Percentiles rank a stretch among this genome's conserved stretches.
Conservation (phyloP, 164 flowering plant genomes). For the Vitis labrusca region DNA sequence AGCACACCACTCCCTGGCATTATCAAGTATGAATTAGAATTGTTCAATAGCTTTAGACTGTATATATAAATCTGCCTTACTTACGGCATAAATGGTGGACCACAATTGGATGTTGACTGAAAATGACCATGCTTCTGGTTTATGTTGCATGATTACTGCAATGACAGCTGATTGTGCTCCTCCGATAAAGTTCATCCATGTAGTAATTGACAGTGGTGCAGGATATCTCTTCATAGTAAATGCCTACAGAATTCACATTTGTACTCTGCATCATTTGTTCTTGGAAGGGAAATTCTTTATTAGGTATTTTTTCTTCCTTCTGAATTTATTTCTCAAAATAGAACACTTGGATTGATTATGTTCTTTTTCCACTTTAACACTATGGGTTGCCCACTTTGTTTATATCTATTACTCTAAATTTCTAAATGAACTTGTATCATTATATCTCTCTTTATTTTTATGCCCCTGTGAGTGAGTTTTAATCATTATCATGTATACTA, state of each 20-base stretch:
- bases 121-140: conserved; percentile 53
- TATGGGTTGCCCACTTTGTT: too few relatives aligned
- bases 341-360: too few relatives aligned
- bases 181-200: conserved; percentile 83
- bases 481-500: too few relatives aligned
- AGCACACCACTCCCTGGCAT: conserved; percentile 66
- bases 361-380: too few relatives aligned
- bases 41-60: neutral
- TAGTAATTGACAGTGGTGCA: conserved; percentile 71
- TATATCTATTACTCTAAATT: too few relatives aligned
- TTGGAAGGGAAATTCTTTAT: neutral
- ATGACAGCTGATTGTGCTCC: conserved; percentile 81
- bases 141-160: conserved; percentile 44
- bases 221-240: conserved; percentile 72
- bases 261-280: too few relatives aligned
- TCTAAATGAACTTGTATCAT: too few relatives aligned
- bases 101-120: conserved; percentile 63
- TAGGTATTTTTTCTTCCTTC: too few relatives aligned
- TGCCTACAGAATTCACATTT: conserved; percentile 39
- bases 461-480: too few relatives aligned
- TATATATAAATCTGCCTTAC: conserved; percentile 15
- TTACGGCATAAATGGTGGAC: conserved; percentile 63
- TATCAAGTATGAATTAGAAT: neutral
- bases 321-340: too few relatives aligned
- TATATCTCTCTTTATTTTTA: too few relatives aligned